Percentiles rank a stretch among this genome's conserved stretches.
These are phyloP conservation scores for Xylaria nigripes DNA, from an alignment of 495 filamentous ascomycete species.

Conservation along the genomic window DNA sequence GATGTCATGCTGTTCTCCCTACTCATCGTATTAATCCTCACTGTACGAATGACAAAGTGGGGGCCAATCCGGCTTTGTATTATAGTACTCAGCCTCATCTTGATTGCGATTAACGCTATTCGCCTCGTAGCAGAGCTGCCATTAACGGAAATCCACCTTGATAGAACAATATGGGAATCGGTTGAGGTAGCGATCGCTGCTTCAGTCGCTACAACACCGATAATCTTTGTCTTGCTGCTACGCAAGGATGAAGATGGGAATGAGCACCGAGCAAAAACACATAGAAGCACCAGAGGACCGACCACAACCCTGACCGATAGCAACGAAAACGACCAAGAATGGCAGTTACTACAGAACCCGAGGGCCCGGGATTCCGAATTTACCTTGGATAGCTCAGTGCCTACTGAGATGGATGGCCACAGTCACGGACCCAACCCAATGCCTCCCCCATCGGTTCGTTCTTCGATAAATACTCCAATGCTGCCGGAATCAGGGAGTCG, in stretches of 20 bases:
- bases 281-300: neutral
- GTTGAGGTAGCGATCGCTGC: constrained; percentile 2
- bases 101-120: neutral
- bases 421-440: neutral
- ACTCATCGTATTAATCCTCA: neutral
- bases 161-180: constrained; percentile 2
- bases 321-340: neutral
- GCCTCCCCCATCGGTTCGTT: neutral
- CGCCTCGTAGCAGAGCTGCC: neutral
- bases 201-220: constrained; percentile 2
- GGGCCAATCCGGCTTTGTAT: neutral
- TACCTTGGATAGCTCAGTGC: neutral
- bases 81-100: neutral
- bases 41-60: neutral
- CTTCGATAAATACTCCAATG: neutral
- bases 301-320: neutral
- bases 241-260: neutral
- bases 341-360: neutral
- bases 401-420: neutral
- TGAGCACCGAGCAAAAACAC: neutral
- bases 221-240: neutral
- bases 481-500: neutral
- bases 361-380: neutral
- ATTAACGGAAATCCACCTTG: neutral
- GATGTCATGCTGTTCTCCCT: neutral